Evolutionary conservation across 306 rosid genomes (phyloP), one percentile per base, ranked within the genome.

Genomic region (Lathyrus tuberosus): DNA sequence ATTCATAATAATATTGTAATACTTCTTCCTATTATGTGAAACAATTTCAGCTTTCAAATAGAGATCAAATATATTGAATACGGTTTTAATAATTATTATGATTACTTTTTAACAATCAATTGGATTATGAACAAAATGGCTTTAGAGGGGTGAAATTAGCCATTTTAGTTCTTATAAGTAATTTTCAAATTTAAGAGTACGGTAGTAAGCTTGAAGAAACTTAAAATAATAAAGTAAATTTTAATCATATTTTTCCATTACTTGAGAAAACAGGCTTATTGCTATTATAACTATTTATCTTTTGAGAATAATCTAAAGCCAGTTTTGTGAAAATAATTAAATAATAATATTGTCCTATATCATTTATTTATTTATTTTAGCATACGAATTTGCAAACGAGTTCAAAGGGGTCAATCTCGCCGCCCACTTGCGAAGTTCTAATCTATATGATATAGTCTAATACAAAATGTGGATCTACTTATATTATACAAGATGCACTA

Each of bases 1-100:
- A 1, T 61, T 56, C 84, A 80, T 80, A 10, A 20, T 20, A 14
- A 14, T 58, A 52, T 41, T 46, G 62, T 31, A 60, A 59, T 10
- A 52, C 12, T 76, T 3, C 30, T 26, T 26, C 26, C 13, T 78
- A 52, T 48, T 28, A 46, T 66, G 41, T 56, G 28, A 14, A 37
- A 48, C 16, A 52, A 37, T 11, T 52, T 2, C 37, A 14, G 17
- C 10, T n/a, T 64, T 53, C 37, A 65, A 28, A 16, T 15, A 8
- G 37, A 40, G 16, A 38, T 37, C 9, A 73, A 13, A 2, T 56
- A 12, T 61, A 46, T 43, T 65, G 54, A 65, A n/a, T n/a, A n/a
- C n/a, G n/a, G n/a, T n/a, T n/a, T n/a, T n/a, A n/a, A n/a, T n/a
- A n/a, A n/a, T n/a, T n/a, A n/a, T n/a, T n/a, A n/a, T n/a, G n/a